Evolutionary conservation across 148 eudicot genomes (phyloP).

Genomic region (Fagopyrum tataricum): DNA sequence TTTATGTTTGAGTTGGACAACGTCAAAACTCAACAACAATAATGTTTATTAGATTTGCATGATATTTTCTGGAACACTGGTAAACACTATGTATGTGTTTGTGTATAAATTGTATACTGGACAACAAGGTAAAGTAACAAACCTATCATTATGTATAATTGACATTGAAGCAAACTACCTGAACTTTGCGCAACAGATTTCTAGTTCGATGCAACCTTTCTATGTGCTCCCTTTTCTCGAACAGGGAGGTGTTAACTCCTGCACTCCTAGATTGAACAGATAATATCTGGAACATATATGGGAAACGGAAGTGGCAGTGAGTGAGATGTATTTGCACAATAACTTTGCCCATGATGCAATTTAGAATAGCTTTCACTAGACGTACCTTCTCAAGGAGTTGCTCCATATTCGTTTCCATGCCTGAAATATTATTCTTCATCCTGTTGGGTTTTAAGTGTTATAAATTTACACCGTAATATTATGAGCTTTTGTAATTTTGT

Average conservation of each 20-base stretch:
- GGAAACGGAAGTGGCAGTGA: conserved; percentile 3
- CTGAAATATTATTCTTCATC: conserved; percentile 90
- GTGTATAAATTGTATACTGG: background rate
- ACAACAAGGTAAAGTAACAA: background rate
- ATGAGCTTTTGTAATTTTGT: background rate
- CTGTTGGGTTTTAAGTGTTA: conserved; percentile 27
- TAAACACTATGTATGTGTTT: background rate
- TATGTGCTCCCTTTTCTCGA: conserved; percentile 90
- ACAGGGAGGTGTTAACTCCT: conserved; percentile 91
- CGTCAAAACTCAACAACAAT: too few relatives aligned
- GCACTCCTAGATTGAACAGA: conserved; percentile 98
- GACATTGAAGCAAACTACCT: conserved; percentile 42
- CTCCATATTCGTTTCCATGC: conserved; percentile 98
- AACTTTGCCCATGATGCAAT: background rate
- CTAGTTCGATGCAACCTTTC: conserved; percentile 96
- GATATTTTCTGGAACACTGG: too few relatives aligned
- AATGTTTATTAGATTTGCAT: too few relatives aligned
- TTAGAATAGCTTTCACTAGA: conserved; percentile 12
- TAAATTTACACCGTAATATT: background rate
- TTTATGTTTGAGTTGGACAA: too few relatives aligned
- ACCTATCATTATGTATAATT: background rate
- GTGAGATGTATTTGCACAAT: background rate
- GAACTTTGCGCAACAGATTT: conserved; percentile 92
- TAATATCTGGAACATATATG: conserved; percentile 47
- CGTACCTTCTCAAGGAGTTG: conserved; percentile 90